These are phyloP conservation scores for Trichosporon sp. DNA, from an alignment of 1,284 basidiomycete genomes.

Conservation along the genomic window DNA sequence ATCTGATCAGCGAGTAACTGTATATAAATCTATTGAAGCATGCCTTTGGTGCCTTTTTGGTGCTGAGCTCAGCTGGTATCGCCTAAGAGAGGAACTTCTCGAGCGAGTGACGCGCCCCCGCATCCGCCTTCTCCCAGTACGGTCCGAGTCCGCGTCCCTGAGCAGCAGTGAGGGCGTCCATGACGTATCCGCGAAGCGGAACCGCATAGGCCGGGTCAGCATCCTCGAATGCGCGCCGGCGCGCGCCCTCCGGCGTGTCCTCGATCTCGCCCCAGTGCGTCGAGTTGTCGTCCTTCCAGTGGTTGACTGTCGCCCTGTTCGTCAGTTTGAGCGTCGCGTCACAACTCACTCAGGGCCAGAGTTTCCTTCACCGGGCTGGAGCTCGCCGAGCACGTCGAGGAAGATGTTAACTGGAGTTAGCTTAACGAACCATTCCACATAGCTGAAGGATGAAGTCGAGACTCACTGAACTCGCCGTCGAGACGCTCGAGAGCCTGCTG, in stretches of 20 bases:
- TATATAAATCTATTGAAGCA: neutral
- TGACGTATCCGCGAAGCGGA: slow-evolving; percentile 37
- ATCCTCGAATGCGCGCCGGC: slow-evolving; percentile 36
- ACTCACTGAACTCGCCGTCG: slow-evolving; percentile 45
- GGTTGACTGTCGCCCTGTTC: slow-evolving; percentile 21
- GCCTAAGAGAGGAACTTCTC: slow-evolving; percentile 34
- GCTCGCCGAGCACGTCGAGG: slow-evolving; percentile 81
- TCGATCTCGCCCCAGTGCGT: slow-evolving; percentile 36
- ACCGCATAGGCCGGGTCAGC: slow-evolving; percentile 39
- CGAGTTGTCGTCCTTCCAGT: slow-evolving; percentile 37
- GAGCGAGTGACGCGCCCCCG: slow-evolving; percentile 36
- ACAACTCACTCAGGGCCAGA: slow-evolving; percentile 29
- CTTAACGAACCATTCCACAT: too few species aligned
- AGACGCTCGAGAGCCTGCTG: slow-evolving; percentile 60
- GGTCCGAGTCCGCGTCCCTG: slow-evolving; percentile 38
- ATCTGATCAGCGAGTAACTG: neutral
- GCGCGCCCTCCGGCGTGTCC: slow-evolving; percentile 35
- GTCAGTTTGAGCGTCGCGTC: slow-evolving; percentile 2
- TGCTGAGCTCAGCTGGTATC: too few species aligned
- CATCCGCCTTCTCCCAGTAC: slow-evolving; percentile 48
- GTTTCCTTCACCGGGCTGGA: slow-evolving; percentile 58
- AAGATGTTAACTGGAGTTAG: slow-evolving; percentile 76
- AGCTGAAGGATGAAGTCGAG: slow-evolving; percentile 42
- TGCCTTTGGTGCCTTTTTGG: too few species aligned
- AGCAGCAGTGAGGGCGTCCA: slow-evolving; percentile 36